Percentiles rank a stretch among this genome's conserved stretches.
Conservation (phyloP, 2,329 filamentous ascomycete species). For the Lachnellula willkommii region DNA sequence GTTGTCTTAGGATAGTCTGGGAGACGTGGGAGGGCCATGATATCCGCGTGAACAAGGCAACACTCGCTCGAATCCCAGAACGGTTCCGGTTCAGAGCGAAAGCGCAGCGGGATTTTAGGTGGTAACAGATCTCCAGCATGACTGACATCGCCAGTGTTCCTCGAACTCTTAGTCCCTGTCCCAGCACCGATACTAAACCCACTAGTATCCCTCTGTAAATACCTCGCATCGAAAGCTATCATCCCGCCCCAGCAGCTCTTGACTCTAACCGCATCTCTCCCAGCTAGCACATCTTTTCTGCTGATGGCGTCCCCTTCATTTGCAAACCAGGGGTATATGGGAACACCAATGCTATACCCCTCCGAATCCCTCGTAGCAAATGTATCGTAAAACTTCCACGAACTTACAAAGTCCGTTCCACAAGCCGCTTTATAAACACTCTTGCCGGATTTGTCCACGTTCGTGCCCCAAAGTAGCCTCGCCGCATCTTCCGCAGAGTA, state of each 20-base stretch:
- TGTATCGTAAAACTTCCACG: constrained; percentile 67
- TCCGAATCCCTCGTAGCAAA: constrained; percentile 66
- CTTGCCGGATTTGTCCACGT: constrained; percentile 44
- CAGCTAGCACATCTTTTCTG: constrained; percentile 56
- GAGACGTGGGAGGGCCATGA: constrained; percentile 29
- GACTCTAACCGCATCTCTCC: constrained; percentile 61
- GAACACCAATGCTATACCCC: constrained; percentile 57
- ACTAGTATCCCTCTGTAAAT: constrained; percentile 41
- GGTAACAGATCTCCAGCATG: background rate
- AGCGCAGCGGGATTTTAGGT: constrained; percentile 31
- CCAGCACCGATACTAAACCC: background rate
- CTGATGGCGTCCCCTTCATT: constrained; percentile 46
- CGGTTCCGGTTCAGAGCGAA: constrained; percentile 52
- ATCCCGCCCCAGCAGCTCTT: constrained; percentile 75
- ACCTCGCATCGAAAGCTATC: constrained; percentile 58
- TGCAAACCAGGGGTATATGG: constrained; percentile 65
- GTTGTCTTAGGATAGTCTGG: constrained; percentile 8
- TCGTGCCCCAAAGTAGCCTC: constrained; percentile 58
- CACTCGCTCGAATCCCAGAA: constrained; percentile 63
- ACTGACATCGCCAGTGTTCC: background rate
- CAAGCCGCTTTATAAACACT: constrained; percentile 63
- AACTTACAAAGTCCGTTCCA: constrained; percentile 63
- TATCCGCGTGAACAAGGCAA: constrained; percentile 51
- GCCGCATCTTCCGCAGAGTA: constrained; percentile 48
- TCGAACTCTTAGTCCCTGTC: background rate